A percentile compares a stretch with the other conserved stretches of the same genome.
These are phyloP conservation scores for Lanmaoa pseudosensibilis DNA, from an alignment of 768 basidiomycete species.

Conservation along the genomic window DNA sequence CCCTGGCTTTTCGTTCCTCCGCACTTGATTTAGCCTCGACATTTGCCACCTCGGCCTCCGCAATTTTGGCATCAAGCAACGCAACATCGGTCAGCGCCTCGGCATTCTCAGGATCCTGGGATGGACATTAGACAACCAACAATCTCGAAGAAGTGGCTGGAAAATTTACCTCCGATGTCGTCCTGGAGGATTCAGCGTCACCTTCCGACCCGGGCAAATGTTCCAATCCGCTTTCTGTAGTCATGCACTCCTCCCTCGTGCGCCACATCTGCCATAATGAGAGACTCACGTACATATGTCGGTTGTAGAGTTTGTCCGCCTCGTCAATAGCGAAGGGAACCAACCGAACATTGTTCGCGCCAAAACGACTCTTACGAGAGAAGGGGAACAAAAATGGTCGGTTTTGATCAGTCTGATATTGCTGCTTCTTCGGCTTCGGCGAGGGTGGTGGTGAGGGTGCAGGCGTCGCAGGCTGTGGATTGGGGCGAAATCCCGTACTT, in stretches of 20 bases:
- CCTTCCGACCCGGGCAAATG: constrained; percentile 69
- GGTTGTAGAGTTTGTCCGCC: constrained; percentile 85
- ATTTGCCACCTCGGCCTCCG: constrained; percentile 57
- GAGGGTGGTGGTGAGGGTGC: constrained; percentile 84
- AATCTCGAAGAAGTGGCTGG: not conserved
- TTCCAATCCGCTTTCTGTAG: constrained; percentile 88
- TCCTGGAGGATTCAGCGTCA: constrained; percentile 52
- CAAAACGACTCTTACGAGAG: constrained; percentile 56
- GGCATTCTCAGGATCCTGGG: constrained; percentile 55
- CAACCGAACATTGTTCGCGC: constrained; percentile 56
- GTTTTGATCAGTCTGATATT: constrained; percentile 95
- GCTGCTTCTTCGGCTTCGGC: constrained; percentile 95
- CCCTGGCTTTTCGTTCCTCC: constrained; percentile 63
- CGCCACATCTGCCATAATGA: constrained; percentile 94
- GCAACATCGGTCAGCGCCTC: constrained; percentile 76
- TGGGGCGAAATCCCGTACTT: constrained; percentile 30
- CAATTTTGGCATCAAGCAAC: constrained; percentile 68
- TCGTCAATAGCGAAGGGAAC: constrained; percentile 97
- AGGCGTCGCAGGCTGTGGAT: constrained; percentile 80
- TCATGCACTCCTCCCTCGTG: constrained; percentile 93
- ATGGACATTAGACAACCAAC: constrained; percentile 1
- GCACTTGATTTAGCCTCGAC: constrained; percentile 47
- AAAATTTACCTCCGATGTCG: constrained; percentile 40
- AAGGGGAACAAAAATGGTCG: constrained; percentile 96
- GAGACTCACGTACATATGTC: constrained; percentile 87